Conservation (phyloP, 2,329 filamentous ascomycete genomes). For the Myriosclerotinia scirpicola region DNA sequence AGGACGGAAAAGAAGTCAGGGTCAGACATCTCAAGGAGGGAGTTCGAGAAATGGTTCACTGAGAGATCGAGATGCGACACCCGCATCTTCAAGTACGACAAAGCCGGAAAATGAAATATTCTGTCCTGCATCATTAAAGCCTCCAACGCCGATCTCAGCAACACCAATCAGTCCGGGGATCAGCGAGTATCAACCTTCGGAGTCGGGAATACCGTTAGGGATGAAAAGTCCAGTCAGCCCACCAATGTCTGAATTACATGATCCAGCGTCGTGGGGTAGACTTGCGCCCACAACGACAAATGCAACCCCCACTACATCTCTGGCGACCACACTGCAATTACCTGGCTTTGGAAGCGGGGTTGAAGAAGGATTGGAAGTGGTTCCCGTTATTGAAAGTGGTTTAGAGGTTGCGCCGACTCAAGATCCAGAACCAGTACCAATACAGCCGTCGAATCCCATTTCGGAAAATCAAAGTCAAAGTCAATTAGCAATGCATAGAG, state of each 20-base stretch:
- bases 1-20: conserved; percentile 35
- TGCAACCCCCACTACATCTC: background rate
- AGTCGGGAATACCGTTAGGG: conserved; percentile 10
- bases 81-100: conserved; percentile 13
- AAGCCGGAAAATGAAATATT: conserved; percentile 16
- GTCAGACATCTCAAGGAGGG: conserved; percentile 26
- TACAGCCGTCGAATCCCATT: background rate
- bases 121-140: conserved; percentile 12
- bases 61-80: conserved; percentile 20
- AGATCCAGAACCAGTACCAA: conserved; percentile 8
- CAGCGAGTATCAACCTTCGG: conserved; percentile 23
- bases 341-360: conserved; percentile 33
- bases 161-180: conserved; percentile 10
- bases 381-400: conserved; percentile 20
- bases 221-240: conserved; percentile 24
- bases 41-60: conserved; percentile 22
- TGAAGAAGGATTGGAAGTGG: conserved; percentile 35
- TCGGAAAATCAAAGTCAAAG: conserved; percentile 17
- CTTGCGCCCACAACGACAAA: conserved; percentile 3
- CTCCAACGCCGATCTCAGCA: conserved; percentile 10
- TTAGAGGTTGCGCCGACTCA: conserved; percentile 20
- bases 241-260: conserved; percentile 6
- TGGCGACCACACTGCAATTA: conserved; percentile 31
- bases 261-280: conserved; percentile 20
- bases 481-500: conserved; percentile 26